Evolutionary conservation across 2,329 filamentous ascomycete species (phyloP), one percentile per base, ranked within the genome.

Genomic region (Ophiosphaerella herpotricha): DNA sequence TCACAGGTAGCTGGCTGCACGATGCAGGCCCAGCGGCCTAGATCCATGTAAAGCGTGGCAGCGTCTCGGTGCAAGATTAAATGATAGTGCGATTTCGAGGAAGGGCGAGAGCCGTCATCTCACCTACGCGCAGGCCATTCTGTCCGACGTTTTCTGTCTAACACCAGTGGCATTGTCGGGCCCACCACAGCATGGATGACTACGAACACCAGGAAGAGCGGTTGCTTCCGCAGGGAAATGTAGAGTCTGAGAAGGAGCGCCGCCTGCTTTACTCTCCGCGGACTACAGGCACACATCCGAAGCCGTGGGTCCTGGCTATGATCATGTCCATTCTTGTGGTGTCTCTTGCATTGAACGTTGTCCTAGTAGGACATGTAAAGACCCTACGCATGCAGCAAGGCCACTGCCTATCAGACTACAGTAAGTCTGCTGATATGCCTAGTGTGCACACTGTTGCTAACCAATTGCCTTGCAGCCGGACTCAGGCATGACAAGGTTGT

Each of bases 131-230:
- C 13, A 38, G 36, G 36, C 14, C 36, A 23, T 38, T 38, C 14
- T 18, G 36, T 38, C 36, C 23, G 13, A 38, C 12, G 7, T 38
- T 18, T 38, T 14, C 26, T 29, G 26, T 11, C 26, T 29, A 11
- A 29, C 7, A 29, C 26, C 26, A 21, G 18, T 21, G 18, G 4
- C 18, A 21, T 21, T 29, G 26, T 11, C 26, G 26, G 11, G 6
- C 9, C 4, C 11, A 29, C 9, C 26, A 43, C 26, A 35, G 5
- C 26, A 33, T 43, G 41, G 16, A 23, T 16, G 18, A 35, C 18
- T 43, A 18, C 14, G 18, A 43, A 18, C 31, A 43, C 23, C 31
- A 43, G 23, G 41, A 43, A 13, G 31, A 35, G 41, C 41, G 40
- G n/a, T 34, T 43, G 40, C 40, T 43, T 11, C 16, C n/a, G 13